These are phyloP conservation scores for Chaetomium sp. DNA, from an alignment of 2,329 filamentous ascomycete genomes.

Conservation along the genomic window DNA sequence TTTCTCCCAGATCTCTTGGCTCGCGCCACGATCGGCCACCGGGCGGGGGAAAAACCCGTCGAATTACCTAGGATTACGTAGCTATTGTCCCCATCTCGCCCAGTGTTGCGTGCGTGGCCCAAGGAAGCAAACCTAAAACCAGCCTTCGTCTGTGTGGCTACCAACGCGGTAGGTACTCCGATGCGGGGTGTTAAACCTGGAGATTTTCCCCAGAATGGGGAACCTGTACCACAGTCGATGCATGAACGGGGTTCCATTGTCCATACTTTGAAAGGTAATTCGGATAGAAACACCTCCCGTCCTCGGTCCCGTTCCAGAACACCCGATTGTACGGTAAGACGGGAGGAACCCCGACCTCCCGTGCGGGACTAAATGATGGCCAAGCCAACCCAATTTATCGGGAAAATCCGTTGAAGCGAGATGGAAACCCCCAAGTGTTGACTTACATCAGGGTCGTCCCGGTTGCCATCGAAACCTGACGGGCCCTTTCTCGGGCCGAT, in stretches of 20 bases:
- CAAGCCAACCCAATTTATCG: slow-evolving; percentile 3
- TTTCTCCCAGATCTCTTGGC: slow-evolving; percentile 1
- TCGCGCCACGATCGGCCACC: neutral
- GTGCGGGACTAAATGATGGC: slow-evolving; percentile 3
- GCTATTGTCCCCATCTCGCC: neutral
- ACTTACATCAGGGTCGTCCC: neutral
- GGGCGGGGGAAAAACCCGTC: neutral
- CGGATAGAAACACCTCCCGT: slow-evolving; percentile 1
- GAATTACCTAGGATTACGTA: neutral
- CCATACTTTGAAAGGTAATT: neutral
- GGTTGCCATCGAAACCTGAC: neutral
- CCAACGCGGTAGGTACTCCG: neutral
- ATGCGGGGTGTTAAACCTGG: neutral
- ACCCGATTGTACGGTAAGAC: neutral
- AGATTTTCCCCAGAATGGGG: neutral
- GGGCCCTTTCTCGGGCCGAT: neutral
- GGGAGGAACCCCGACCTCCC: slow-evolving; percentile 1
- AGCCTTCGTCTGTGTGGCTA: neutral
- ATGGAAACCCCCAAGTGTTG: neutral
- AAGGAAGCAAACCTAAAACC: neutral
- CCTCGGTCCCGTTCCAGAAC: neutral
- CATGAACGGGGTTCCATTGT: neutral
- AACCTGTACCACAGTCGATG: neutral
- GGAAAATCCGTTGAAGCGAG: neutral
- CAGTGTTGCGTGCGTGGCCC: neutral